phyloP scores from a whole-genome alignment of 352 stramenopile genomes.

The Globisporangium echinulatum region DNA sequence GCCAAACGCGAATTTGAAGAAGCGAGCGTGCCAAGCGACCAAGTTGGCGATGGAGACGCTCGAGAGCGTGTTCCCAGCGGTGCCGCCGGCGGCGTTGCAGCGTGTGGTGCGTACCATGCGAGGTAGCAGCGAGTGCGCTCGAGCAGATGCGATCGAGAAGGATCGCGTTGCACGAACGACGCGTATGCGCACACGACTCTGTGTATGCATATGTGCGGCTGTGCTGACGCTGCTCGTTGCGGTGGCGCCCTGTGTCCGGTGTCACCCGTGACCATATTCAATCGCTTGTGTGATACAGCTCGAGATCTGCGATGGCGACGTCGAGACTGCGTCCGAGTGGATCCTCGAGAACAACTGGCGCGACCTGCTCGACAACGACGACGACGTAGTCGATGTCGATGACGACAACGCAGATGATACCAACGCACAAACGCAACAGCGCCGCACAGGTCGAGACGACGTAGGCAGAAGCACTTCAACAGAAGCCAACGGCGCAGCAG shows the following conservation, averaged over 20 bases:
- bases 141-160: too few species aligned
- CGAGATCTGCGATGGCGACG: slow-evolving; percentile 43
- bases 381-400: neutral
- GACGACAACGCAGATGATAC: neutral
- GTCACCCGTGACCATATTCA: neutral
- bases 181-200: too few species aligned
- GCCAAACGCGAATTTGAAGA: too few species aligned
- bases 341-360: slow-evolving; percentile 57
- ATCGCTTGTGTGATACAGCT: slow-evolving; percentile 20
- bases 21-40: neutral
- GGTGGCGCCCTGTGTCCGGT: neutral
- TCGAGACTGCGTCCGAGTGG: slow-evolving; percentile 48
- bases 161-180: too few species aligned
- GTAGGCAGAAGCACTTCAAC: too few species aligned
- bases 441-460: too few species aligned
- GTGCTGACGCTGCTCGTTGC: neutral
- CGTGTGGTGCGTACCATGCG: slow-evolving; percentile 27
- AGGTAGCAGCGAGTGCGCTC: too few species aligned
- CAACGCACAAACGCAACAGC: too few species aligned
- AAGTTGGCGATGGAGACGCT: slow-evolving; percentile 2
- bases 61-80: slow-evolving; percentile 24
- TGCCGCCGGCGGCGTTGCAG: slow-evolving; percentile 26
- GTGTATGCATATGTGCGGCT: neutral
- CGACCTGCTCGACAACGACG: slow-evolving; percentile 24
- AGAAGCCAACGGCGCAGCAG: too few species aligned